These are phyloP conservation scores for Akebia trifoliata DNA, from an alignment of 164 flowering plant species.

Conservation along the genomic window DNA sequence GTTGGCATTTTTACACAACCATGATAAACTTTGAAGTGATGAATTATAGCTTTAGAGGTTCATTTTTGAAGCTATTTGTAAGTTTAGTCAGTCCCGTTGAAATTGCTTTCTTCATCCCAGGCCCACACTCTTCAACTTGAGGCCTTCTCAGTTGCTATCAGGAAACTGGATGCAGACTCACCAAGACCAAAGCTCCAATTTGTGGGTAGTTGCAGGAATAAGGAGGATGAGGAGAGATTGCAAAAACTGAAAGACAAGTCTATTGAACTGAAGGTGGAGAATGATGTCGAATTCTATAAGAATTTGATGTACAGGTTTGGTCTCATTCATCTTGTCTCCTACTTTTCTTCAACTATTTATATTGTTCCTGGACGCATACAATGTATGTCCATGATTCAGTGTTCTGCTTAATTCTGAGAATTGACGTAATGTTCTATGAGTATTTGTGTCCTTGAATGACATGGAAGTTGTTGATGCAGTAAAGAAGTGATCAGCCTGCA, in stretches of 20 bases:
- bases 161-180: slow-evolving; percentile 33
- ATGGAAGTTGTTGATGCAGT: not conserved
- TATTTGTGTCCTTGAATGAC: not conserved
- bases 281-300: slow-evolving; percentile 75
- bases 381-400: not conserved
- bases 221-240: slow-evolving; percentile 71
- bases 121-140: slow-evolving; percentile 88
- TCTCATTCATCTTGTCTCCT: not conserved
- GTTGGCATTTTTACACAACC: slow-evolving; percentile 36
- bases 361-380: not conserved
- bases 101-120: slow-evolving; percentile 32
- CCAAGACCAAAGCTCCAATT: slow-evolving; percentile 89
- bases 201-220: slow-evolving; percentile 93
- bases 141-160: slow-evolving; percentile 75
- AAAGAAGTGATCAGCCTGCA: not conserved
- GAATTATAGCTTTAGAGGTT: slow-evolving; percentile 17
- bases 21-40: slow-evolving; percentile 9
- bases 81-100: slow-evolving; percentile 2
- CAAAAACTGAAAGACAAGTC: slow-evolving; percentile 67
- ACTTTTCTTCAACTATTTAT: not conserved
- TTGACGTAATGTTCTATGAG: not conserved
- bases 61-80: slow-evolving; percentile 15
- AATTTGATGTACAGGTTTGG: slow-evolving; percentile 74
- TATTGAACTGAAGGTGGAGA: slow-evolving; percentile 48
- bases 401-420: not conserved